Conservation (phyloP, 371 early-diverging fungal genomes). For the Mucor lusitanicus region DNA sequence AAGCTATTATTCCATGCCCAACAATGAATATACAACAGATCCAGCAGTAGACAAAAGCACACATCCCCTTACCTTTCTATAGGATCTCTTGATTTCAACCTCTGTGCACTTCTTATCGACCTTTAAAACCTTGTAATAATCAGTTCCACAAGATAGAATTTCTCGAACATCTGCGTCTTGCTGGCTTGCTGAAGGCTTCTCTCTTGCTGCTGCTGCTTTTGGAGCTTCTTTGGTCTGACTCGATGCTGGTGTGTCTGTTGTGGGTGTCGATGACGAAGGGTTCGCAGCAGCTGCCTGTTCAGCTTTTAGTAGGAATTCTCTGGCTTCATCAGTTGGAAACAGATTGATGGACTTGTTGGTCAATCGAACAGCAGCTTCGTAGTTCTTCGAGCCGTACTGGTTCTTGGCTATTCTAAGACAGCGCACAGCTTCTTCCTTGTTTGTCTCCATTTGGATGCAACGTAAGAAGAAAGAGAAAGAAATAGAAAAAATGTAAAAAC, state of each 20-base stretch:
- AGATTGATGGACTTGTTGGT: conserved; percentile 80
- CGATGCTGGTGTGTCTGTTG: conserved; percentile 8
- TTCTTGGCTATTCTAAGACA: conserved; percentile 80
- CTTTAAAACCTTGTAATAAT: conserved; percentile 90
- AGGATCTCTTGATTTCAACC: conserved; percentile 94
- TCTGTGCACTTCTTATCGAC: conserved; percentile 82
- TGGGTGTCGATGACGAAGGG: conserved; percentile 12
- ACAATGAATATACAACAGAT: background rate
- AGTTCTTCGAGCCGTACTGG: conserved; percentile 68
- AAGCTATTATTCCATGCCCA: conserved; percentile 56
- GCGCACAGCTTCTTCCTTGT: conserved; percentile 86
- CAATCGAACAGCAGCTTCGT: conserved; percentile 76
- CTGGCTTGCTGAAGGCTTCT: conserved; percentile 72
- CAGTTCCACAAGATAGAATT: conserved; percentile 72
- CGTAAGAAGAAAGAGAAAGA: conserved; percentile 1
- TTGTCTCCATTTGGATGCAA: conserved; percentile 70
- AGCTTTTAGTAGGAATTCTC: conserved; percentile 57
- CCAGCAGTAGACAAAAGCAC: background rate
- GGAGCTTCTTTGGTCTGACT: conserved; percentile 5
- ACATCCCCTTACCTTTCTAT: conserved; percentile 74
- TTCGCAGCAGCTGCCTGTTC: conserved; percentile 34
- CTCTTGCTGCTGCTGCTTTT: background rate
- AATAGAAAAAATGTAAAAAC: conserved; percentile 2
- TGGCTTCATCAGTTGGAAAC: conserved; percentile 73
- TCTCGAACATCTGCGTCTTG: conserved; percentile 79